These are phyloP conservation scores for Ophiostoma ulmi DNA, from an alignment of 2,329 filamentous ascomycete genomes.

Conservation along the genomic window DNA sequence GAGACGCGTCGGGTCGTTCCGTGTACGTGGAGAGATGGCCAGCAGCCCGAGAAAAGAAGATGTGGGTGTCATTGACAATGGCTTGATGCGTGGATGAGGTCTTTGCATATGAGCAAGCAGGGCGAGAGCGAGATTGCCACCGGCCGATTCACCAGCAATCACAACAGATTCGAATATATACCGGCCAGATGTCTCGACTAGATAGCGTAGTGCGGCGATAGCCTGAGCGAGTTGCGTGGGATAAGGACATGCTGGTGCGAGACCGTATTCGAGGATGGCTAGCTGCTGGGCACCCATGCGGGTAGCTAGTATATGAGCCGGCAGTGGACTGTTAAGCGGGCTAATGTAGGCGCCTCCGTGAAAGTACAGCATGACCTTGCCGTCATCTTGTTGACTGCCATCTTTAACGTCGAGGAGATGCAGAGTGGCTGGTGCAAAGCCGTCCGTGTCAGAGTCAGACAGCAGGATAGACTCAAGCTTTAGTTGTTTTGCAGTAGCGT, in stretches of 20 bases:
- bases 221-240: constrained; percentile 29
- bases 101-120: not conserved
- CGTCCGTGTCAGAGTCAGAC: not conserved
- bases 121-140: not conserved
- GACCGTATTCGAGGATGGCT: constrained; percentile 29
- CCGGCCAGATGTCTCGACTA: constrained; percentile 22
- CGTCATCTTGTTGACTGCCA: not conserved
- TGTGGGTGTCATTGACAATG: not conserved
- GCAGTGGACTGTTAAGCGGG: constrained; percentile 19
- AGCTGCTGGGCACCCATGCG: constrained; percentile 20
- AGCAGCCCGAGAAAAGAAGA: constrained; percentile 24
- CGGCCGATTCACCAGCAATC: not conserved
- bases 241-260: constrained; percentile 29
- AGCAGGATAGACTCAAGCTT: not conserved
- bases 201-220: constrained; percentile 26
- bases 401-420: not conserved
- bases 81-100: not conserved
- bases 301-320: constrained; percentile 21
- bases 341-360: constrained; percentile 25
- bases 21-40: constrained; percentile 28
- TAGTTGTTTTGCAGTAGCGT: not conserved
- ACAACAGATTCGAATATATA: not conserved
- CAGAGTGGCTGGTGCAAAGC: not conserved
- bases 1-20: constrained; percentile 26
- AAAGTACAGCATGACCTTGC: constrained; percentile 25